Conservation (phyloP, 345 rosid species). For the Hypericum perforatum region DNA sequence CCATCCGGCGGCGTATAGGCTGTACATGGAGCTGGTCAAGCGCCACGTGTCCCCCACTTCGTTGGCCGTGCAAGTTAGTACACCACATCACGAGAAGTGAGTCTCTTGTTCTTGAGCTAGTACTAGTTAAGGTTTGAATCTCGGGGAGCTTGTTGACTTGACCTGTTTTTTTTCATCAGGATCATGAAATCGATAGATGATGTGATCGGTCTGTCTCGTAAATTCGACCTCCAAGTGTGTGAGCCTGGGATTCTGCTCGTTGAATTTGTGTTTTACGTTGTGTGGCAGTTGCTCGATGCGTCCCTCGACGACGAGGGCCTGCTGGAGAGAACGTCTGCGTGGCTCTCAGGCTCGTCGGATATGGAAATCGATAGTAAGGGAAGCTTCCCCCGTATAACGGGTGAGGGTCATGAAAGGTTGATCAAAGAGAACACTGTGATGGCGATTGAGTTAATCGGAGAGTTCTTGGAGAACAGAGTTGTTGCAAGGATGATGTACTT, state of each 20-base stretch:
- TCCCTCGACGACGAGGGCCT: constrained; percentile 84
- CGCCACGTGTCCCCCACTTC: constrained; percentile 54
- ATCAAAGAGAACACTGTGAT: constrained; percentile 51
- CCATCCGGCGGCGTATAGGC: constrained; percentile 78
- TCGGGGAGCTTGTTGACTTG: background rate
- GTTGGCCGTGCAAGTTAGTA: constrained; percentile 33
- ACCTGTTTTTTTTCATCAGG: constrained; percentile 31
- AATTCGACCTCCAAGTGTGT: constrained; percentile 43
- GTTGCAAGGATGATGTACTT: constrained; percentile 71
- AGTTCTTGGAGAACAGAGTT: constrained; percentile 55
- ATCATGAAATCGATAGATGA: constrained; percentile 72
- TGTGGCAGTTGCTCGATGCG: constrained; percentile 91
- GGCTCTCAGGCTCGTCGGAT: constrained; percentile 39
- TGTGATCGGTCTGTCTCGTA: constrained; percentile 64
- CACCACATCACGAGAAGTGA: constrained; percentile 45
- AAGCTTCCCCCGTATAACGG: constrained; percentile 38
- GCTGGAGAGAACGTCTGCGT: constrained; percentile 46
- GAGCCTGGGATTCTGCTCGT: constrained; percentile 69
- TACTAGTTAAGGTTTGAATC: background rate
- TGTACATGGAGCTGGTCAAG: constrained; percentile 74
- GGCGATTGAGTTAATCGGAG: constrained; percentile 74
- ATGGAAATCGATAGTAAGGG: constrained; percentile 58
- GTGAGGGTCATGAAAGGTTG: constrained; percentile 41
- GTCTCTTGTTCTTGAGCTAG: constrained; percentile 5
- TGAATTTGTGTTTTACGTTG: constrained; percentile 62